Base-by-base conservation (phyloP, 768 basidiomycete species). In the Auriculariales sp. region DNA sequence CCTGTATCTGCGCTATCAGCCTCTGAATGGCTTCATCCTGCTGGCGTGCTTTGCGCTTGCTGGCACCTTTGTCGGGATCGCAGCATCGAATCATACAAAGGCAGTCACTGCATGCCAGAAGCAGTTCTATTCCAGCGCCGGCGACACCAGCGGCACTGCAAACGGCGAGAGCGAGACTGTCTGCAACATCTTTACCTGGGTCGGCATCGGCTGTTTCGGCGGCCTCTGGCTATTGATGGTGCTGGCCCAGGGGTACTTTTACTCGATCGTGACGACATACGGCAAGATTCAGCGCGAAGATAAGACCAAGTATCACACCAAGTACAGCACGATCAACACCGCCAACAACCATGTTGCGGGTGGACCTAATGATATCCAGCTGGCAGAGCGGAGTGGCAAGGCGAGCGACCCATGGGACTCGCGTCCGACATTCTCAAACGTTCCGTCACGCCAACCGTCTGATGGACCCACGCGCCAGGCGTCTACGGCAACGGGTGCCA, bases 121-220 rank as follows among this genome's bases (percentile, higher is more conserved):
- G 3, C 64, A 71, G 35, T 85, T 78, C 66, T 85, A 80, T 61
- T 59, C 68, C 15, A 61, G 66, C 55, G 47, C 57, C 5, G 58
- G 65, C 28, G 46, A 59, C 3, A 33, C 53, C 47, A 54, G 49
- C n/a, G 55, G 59, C 22, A 61, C 55, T 15, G 53, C 57, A 46
- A 61, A 64, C 12, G 57, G 62, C 31, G 75, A 89, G 61, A 85
- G 79, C 4, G 63, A 79, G 30, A 78, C 75, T 4, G 71, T 98
- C 22, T 99, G 95, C 66, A 71, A 81, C 44, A 83, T 95, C 49
- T 94, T 97, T 60, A 72, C 90, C 3, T 95, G 91, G 88, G 85
- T 89, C 9, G 85, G 87, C 57, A 70, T 95, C 12, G 93, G 93
- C 31, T 67, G 97, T 50, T 93, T 98, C 90, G 83, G 73, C 17